Conservation (phyloP, 164 flowering plant genomes). For the Aristolochia californica region DNA sequence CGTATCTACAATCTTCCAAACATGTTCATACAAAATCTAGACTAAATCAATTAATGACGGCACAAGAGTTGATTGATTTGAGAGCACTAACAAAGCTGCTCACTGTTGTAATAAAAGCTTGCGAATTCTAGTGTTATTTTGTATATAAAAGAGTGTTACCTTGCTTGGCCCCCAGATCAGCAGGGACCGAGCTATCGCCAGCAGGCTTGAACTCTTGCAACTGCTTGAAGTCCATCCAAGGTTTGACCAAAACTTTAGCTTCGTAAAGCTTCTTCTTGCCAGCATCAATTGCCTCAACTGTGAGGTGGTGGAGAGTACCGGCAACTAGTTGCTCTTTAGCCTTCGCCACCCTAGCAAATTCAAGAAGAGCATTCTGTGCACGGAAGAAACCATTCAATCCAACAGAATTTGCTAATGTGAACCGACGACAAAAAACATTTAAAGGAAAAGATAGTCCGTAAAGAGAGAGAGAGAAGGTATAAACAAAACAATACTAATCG, state of each 20-base stretch:
- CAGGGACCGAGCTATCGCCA: slow-evolving; percentile 31
- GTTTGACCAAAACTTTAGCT: slow-evolving; percentile 74
- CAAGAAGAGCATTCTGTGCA: slow-evolving; percentile 44
- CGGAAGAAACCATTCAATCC: background rate
- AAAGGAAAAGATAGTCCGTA: background rate
- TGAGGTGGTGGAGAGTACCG: slow-evolving; percentile 55
- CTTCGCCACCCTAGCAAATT: slow-evolving; percentile 56
- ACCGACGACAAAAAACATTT: background rate
- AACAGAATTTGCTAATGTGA: background rate
- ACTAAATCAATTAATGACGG: no score
- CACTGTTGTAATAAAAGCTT: background rate
- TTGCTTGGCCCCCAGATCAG: slow-evolving; percentile 52
- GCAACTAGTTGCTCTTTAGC: slow-evolving; percentile 72
- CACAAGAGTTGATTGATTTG: no score
- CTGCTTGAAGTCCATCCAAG: slow-evolving; percentile 73
- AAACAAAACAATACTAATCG: background rate
- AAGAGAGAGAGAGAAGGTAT: no score
- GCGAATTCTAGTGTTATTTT: no score
- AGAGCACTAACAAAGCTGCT: no score
- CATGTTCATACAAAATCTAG: no score
- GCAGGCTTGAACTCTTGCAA: slow-evolving; percentile 60
- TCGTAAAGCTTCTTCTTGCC: slow-evolving; percentile 63
- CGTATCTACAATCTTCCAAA: no score
- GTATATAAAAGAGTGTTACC: slow-evolving; percentile 16
- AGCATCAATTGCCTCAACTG: slow-evolving; percentile 56